Conservation (phyloP, 148 eudicot genomes). For the Hydrangea macrophylla region DNA sequence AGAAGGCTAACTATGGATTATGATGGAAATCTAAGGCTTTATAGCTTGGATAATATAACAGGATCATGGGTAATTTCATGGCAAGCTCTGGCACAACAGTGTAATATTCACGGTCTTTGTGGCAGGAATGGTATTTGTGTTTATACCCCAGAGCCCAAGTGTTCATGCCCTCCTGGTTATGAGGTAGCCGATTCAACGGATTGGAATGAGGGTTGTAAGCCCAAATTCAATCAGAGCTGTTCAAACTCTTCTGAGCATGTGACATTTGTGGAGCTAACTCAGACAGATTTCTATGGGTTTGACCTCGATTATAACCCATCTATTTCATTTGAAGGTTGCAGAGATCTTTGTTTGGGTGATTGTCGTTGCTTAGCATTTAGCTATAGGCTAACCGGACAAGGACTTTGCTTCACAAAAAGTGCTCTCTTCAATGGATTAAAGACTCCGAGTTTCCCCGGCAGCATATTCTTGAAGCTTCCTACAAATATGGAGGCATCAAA, state of each 20-base stretch:
- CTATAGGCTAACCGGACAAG: constrained; percentile 36
- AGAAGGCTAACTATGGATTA: constrained; percentile 48
- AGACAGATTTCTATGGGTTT: constrained; percentile 54
- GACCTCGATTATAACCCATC: constrained; percentile 23
- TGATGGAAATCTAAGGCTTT: constrained; percentile 62
- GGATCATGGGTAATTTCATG: constrained; percentile 46
- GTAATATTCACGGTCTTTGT: constrained; percentile 54
- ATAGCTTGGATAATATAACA: constrained; percentile 44
- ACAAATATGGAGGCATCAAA: constrained; percentile 11
- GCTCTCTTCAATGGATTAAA: constrained; percentile 44
- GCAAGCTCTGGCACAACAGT: constrained; percentile 40
- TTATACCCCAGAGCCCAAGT: constrained; percentile 35
- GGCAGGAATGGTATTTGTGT: constrained; percentile 54
- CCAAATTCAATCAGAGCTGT: constrained; percentile 31
- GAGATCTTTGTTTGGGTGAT: constrained; percentile 36
- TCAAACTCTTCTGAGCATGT: constrained; percentile 26
- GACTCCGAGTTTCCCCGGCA: constrained; percentile 29
- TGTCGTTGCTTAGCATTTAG: constrained; percentile 46
- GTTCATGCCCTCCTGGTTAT: constrained; percentile 50
- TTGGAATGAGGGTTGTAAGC: constrained; percentile 58
- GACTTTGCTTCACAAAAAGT: constrained; percentile 38
- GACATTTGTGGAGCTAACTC: constrained; percentile 41
- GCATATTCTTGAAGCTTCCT: constrained; percentile 43
- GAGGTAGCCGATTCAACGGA: constrained; percentile 32
- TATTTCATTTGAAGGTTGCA: constrained; percentile 31